Percentiles rank a stretch among this genome's conserved stretches.
phyloP scores from a whole-genome alignment of 139 green algal genomes.

The Raphidocelis subcapitata region DNA sequence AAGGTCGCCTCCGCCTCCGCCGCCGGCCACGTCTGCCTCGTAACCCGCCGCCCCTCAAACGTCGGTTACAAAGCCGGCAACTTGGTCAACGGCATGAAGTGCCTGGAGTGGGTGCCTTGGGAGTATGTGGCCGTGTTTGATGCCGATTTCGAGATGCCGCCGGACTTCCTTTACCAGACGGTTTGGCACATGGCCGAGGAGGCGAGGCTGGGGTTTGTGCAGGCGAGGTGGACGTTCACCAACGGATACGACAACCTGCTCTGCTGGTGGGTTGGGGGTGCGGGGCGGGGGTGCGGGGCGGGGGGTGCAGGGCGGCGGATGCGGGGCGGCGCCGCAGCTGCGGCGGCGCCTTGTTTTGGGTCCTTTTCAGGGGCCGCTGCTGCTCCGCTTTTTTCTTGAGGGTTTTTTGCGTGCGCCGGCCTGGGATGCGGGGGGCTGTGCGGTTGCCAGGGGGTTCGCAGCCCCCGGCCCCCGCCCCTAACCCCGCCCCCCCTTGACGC shows the following conservation, averaged over 20 bases:
- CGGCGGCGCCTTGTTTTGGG: too few species aligned
- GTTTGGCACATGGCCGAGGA: conserved; percentile 29
- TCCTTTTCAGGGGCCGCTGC: too few species aligned
- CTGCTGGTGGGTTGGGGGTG: conserved; percentile 19
- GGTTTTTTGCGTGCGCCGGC: too few species aligned
- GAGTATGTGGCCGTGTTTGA: conserved; percentile 34
- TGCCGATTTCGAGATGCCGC: conserved; percentile 28
- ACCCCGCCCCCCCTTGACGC: too few species aligned
- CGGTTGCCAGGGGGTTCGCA: too few species aligned
- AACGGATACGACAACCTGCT: conserved; percentile 47
- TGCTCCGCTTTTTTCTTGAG: too few species aligned
- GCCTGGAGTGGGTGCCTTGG: conserved; percentile 9
- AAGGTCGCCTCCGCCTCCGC: conserved; percentile 18
- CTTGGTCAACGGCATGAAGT: conserved; percentile 29
- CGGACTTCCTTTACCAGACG: conserved; percentile 28
- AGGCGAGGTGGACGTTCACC: conserved; percentile 74
- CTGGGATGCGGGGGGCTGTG: too few species aligned
- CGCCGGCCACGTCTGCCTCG: conserved; percentile 13
- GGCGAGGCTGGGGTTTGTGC: conserved; percentile 63
- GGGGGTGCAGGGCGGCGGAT: too few species aligned
- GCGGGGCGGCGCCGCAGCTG: too few species aligned
- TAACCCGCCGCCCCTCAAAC: conserved; percentile 5
- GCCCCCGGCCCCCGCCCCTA: too few species aligned
- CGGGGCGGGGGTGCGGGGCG: too few species aligned
- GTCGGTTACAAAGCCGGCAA: conserved; percentile 30